These are phyloP conservation scores for Sporothrix brunneoviolacea DNA, from an alignment of 2,329 filamentous ascomycete species.

Conservation along the genomic window DNA sequence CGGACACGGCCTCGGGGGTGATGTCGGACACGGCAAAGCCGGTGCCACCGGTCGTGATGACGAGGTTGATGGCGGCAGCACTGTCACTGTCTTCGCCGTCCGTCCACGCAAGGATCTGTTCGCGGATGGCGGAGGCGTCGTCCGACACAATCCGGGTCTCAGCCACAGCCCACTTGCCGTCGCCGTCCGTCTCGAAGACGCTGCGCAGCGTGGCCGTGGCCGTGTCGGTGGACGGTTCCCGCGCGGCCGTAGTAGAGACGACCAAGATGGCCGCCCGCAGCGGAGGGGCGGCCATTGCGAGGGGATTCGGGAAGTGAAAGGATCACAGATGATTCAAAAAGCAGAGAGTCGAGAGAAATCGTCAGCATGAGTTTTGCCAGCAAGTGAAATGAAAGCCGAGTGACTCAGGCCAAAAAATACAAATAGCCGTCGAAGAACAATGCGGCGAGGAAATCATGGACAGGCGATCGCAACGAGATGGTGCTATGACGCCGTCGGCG, in stretches of 20 bases:
- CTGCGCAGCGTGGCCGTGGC: constrained; percentile 60
- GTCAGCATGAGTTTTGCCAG: too few relatives aligned
- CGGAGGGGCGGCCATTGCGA: constrained; percentile 33
- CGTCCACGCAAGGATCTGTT: constrained; percentile 63
- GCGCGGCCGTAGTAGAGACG: constrained; percentile 82
- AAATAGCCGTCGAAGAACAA: too few relatives aligned
- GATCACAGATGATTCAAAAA: too few relatives aligned
- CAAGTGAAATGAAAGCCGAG: too few relatives aligned
- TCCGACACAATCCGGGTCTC: constrained; percentile 75
- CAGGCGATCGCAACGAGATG: too few relatives aligned
- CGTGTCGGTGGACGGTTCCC: constrained; percentile 72
- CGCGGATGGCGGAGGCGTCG: constrained; percentile 66
- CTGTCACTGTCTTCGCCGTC: constrained; percentile 46
- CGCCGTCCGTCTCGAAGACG: constrained; percentile 61
- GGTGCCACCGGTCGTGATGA: constrained; percentile 87
- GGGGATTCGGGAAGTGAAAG: too few relatives aligned
- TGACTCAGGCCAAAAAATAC: too few relatives aligned
- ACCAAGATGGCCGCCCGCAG: constrained; percentile 75
- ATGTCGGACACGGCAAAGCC: constrained; percentile 80
- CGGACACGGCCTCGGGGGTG: constrained; percentile 84
- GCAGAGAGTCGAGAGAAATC: too few relatives aligned
- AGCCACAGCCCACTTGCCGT: constrained; percentile 63
- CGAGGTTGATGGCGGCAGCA: constrained; percentile 52
- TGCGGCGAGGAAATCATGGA: too few relatives aligned
- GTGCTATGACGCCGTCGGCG: too few relatives aligned